Conservation (phyloP, 2,329 filamentous ascomycete species). For the Macroventuria anomochaeta region DNA sequence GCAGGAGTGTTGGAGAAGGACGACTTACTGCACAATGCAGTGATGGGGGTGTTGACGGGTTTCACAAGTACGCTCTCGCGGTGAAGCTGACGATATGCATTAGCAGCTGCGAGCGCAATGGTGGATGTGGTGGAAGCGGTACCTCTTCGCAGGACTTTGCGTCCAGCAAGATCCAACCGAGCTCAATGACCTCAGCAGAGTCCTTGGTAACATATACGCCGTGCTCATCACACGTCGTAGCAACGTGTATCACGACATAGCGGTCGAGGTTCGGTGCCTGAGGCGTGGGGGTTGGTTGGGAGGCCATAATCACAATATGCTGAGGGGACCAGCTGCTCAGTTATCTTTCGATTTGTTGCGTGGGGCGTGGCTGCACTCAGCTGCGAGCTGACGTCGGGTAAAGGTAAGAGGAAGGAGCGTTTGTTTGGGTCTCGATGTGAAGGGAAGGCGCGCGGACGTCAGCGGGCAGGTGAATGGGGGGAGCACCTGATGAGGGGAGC, state of each 20-base stretch:
- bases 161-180: constrained; percentile 96
- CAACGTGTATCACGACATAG: constrained; percentile 97
- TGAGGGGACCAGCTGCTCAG: constrained; percentile 14
- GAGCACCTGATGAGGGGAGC: constrained; percentile 22
- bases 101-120: constrained; percentile 27
- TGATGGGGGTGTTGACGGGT: constrained; percentile 98
- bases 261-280: constrained; percentile 72
- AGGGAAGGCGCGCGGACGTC: constrained; percentile 27
- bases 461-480: constrained; percentile 36
- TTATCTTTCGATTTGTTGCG: constrained; percentile 1
- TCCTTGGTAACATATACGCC: constrained; percentile 99
- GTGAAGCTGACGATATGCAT: constrained; percentile 70
- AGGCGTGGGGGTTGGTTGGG: constrained; percentile 38
- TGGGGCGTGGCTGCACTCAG: constrained; percentile 14
- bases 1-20: constrained; percentile 3
- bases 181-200: constrained; percentile 97
- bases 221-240: constrained; percentile 98
- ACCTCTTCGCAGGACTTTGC: constrained; percentile 93
- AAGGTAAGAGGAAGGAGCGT: constrained; percentile 19
- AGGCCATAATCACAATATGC: constrained; percentile 31
- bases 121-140: constrained; percentile 17
- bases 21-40: constrained; percentile 92
- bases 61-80: constrained; percentile 97
- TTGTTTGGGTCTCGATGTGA: constrained; percentile 15
- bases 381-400: constrained; percentile 19